Base-by-base conservation (phyloP, 352 stramenopile species). In the Nothophytophthora sp. region DNA sequence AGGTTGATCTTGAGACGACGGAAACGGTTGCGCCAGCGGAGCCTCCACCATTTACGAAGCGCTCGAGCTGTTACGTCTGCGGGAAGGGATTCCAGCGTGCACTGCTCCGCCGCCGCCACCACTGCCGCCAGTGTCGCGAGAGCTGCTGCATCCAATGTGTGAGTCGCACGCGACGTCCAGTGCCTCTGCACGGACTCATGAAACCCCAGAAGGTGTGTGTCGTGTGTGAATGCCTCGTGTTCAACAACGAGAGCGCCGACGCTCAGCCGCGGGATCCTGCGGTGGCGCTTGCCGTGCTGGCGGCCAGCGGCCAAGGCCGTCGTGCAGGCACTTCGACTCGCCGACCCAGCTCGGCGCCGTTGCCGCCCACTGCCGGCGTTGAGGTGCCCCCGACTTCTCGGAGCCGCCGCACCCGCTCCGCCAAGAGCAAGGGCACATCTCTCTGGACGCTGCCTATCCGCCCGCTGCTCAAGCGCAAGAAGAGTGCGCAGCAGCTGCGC, bases 41-140 rank as follows among this genome's bases (percentile, higher is more conserved):
- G n/a, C n/a, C 44, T 0, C 67, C 70, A 10, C 41, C 34, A 12
- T 80, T 88, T 28, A 19, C 48, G 9, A 70, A 80, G 46, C 67
- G 60, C 29, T 16, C 27, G 1, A 39, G 57, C 44, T 89, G 77
- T 44, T 55, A 39, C 27, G 64, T 76, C 24, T 89, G 77, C 41
- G 64, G 50, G 5, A 61, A 63, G 30, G 34, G 36, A 9, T 90
- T 90, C 55, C 55, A 56, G 13, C 29, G 46, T 13, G 44, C 64
- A 35, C 38, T 63, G 38, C 55, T 52, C 15, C 54, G 56, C 1
- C 55, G 69, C 43, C 79, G 79, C 16, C 67, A 88, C 46, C 79
- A 90, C 59, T 90, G 79, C 57, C 76, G 76, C 33, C 73, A 82
- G 39, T 90, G 79, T 35, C 67, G 79, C 35, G 61, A 81, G 27